phyloP scores from a whole-genome alignment of 495 filamentous ascomycete species.

The Aspergillus olivimuriae region DNA sequence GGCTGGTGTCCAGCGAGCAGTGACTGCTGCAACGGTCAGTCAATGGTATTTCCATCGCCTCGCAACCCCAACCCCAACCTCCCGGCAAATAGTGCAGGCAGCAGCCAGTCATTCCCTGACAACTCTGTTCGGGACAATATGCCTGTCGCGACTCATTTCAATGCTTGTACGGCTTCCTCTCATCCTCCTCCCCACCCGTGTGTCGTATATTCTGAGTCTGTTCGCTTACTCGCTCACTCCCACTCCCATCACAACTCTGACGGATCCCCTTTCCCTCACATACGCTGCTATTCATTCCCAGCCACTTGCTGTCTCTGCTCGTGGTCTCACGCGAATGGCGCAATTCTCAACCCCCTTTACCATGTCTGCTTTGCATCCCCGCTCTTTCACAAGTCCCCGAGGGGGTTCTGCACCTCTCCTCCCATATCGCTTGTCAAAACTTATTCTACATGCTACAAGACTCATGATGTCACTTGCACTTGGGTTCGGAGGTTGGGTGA shows the following conservation, averaged over 20 bases:
- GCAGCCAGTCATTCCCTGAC: slow-evolving; percentile 72
- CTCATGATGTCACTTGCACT: slow-evolving; percentile 83
- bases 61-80: slow-evolving; percentile 65
- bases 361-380: slow-evolving; percentile 48
- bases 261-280: slow-evolving; percentile 84
- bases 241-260: slow-evolving; percentile 74
- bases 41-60: slow-evolving; percentile 99
- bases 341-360: slow-evolving; percentile 58
- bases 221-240: slow-evolving; percentile 74
- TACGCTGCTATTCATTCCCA: slow-evolving; percentile 93
- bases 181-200: slow-evolving; percentile 70
- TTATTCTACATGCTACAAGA: slow-evolving; percentile 83
- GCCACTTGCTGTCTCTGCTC: slow-evolving; percentile 64
- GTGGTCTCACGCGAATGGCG: slow-evolving; percentile 69
- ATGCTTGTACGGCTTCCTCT: slow-evolving; percentile 81
- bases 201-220: slow-evolving; percentile 54
- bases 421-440: slow-evolving; percentile 83
- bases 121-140: slow-evolving; percentile 89
- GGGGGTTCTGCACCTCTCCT: slow-evolving; percentile 38
- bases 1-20: slow-evolving; percentile 79
- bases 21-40: slow-evolving; percentile 89
- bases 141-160: slow-evolving; percentile 71
- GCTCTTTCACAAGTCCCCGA: slow-evolving; percentile 35
- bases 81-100: slow-evolving; percentile 71
- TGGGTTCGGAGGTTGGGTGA: slow-evolving; percentile 97